Base-by-base conservation (phyloP, 371 early-diverging fungal species). In the Chytridium lagenaria region DNA sequence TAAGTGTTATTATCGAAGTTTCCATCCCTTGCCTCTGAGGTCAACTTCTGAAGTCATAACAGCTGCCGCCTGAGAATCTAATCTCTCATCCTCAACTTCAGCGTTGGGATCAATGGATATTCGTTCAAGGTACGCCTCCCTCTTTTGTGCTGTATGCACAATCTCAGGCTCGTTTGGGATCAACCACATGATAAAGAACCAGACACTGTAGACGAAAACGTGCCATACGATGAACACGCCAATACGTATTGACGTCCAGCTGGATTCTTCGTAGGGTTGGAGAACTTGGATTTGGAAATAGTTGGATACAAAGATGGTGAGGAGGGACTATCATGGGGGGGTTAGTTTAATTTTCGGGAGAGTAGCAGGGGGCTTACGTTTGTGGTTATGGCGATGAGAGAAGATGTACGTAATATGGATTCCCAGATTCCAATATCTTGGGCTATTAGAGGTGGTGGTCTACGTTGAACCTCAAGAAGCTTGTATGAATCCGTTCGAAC, bases 401-500 rank as follows among this genome's bases (percentile, higher is more conserved):
- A 61, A 19, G 26, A 70, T 19, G 10, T n/a, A 50, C 38, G 26
- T 1, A 71, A 15, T 16, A 71, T 37, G 34, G n/a, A 12, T 34
- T 63, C 71, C 71, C 71, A 71, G 16, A 64, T n/a, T 16, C 67
- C 87, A 68, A 87, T 82, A 64, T 84, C 82, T 68, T 84, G 79
- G 16, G 82, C 81, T 28, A 61, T 49, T 34, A 76, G 75, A 1
- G 83, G 73, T 22, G 83, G 68, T 2, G 86, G 84, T 49, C 87
- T 71, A 55, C 78, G 16, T 12, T 67, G 16, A 23, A 57, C 44
- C 34, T 67, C 55, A 26, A 73, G 36, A 15, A 73, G 16, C 38
- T 73, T 73, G 40, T 19, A 73, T 5, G 67, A 37, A 31, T 73
- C 73, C 50, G 51, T 38, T 31, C 85, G 79, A 37, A 81, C 79